These are phyloP conservation scores for Candida albicans DNA, from an alignment of 1,139 yeast genomes.

Conservation along the genomic window DNA sequence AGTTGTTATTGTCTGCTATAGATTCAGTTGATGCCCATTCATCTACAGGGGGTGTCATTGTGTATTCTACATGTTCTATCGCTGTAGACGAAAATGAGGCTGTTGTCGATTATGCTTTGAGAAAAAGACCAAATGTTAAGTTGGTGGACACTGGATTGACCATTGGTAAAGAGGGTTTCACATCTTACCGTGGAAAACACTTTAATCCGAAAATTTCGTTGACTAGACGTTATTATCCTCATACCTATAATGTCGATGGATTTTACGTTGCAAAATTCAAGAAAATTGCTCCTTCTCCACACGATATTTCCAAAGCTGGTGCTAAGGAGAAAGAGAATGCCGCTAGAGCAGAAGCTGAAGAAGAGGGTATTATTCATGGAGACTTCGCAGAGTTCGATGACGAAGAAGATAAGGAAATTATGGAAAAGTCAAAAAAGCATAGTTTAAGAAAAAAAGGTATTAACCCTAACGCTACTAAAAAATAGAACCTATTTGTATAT, in stretches of 20 bases:
- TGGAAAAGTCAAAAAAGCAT: slow-evolving; percentile 72
- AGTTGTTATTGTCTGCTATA: slow-evolving; percentile 87
- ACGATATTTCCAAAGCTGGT: slow-evolving; percentile 82
- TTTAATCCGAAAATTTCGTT: slow-evolving; percentile 75
- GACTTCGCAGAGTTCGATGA: slow-evolving; percentile 85
- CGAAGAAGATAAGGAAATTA: slow-evolving; percentile 71
- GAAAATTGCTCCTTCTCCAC: slow-evolving; percentile 85
- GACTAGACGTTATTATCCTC: slow-evolving; percentile 97
- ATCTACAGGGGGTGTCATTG: slow-evolving; percentile 89
- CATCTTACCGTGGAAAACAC: slow-evolving; percentile 88
- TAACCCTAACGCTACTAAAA: slow-evolving; percentile 51
- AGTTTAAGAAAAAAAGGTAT: slow-evolving; percentile 78
- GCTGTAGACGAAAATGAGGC: slow-evolving; percentile 98
- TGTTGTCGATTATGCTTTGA: slow-evolving; percentile 95
- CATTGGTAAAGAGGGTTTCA: slow-evolving; percentile 95
- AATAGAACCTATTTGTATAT: background rate
- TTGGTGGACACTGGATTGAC: slow-evolving; percentile 91
- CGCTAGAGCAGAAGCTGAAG: slow-evolving; percentile 77
- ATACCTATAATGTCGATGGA: slow-evolving; percentile 97
- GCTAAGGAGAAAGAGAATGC: slow-evolving; percentile 82
- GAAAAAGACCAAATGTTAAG: slow-evolving; percentile 95
- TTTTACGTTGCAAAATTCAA: slow-evolving; percentile 96
- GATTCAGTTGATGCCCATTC: slow-evolving; percentile 96
- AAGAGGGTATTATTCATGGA: slow-evolving; percentile 77
- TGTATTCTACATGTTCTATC: slow-evolving; percentile 97